Evolutionary conservation across 768 basidiomycete species (phyloP).

Genomic region (Pholiota microspora): DNA sequence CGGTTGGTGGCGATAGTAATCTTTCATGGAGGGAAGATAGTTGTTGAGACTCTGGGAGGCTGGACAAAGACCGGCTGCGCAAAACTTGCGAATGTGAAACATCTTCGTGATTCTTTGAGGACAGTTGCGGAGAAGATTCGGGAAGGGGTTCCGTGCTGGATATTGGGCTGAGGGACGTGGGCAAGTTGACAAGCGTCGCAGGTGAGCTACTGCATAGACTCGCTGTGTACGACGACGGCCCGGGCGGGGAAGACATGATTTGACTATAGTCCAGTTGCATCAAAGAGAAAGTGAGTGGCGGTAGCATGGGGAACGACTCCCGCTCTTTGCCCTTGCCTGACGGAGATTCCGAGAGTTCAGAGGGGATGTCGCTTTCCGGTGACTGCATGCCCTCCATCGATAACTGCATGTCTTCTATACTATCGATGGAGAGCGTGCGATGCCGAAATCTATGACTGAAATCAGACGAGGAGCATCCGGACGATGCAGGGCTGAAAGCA

Average conservation of each 20-base stretch:
- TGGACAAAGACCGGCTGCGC: slow-evolving; percentile 58
- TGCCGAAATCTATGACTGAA: slow-evolving; percentile 18
- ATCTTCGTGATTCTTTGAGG: slow-evolving; percentile 13
- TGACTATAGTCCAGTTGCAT: slow-evolving; percentile 46
- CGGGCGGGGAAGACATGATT: slow-evolving; percentile 30
- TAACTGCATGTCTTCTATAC: slow-evolving; percentile 20
- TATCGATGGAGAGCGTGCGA: slow-evolving; percentile 16
- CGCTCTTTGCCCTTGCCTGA: slow-evolving; percentile 59
- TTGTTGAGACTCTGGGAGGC: slow-evolving; percentile 43
- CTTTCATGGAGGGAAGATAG: slow-evolving; percentile 37
- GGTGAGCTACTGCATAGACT: slow-evolving; percentile 19
- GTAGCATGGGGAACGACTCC: slow-evolving; percentile 60
- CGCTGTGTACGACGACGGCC: slow-evolving; percentile 38
- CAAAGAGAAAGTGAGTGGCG: slow-evolving; percentile 62
- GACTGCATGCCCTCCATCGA: too few relatives aligned
- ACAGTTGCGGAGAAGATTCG: slow-evolving; percentile 16
- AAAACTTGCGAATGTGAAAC: slow-evolving; percentile 34
- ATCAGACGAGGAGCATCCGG: slow-evolving; percentile 20
- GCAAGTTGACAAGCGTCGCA: slow-evolving; percentile 12
- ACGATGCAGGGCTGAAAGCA: slow-evolving; percentile 25
- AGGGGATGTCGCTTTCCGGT: slow-evolving; percentile 15
- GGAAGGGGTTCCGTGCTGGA: slow-evolving; percentile 17
- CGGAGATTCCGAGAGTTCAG: slow-evolving; percentile 14
- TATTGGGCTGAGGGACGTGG: slow-evolving; percentile 20
- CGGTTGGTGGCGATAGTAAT: slow-evolving; percentile 42